Conservation (phyloP, 192 early-diverging fungal species). For the Diversispora eburnea region DNA sequence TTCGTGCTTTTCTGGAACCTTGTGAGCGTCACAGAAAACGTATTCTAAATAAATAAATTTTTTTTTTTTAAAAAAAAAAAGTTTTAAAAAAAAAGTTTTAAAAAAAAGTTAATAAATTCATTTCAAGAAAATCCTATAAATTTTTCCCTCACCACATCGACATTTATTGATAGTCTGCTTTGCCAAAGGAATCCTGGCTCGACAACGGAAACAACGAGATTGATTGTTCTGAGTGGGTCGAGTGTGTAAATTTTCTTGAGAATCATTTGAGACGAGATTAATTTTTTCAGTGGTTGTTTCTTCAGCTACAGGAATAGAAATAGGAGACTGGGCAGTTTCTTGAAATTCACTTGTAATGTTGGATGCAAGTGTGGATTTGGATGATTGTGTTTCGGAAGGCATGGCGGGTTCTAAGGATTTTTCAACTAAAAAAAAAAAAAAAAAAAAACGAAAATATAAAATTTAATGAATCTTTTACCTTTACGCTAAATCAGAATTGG, state of each 20-base stretch:
- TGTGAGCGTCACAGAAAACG: conserved; percentile 73
- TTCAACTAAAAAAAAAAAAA: conserved; percentile 24
- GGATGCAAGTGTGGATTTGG: conserved; percentile 22
- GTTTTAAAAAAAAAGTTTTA: neutral
- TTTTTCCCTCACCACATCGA: conserved; percentile 52
- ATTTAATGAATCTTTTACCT: neutral
- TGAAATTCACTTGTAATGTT: conserved; percentile 17
- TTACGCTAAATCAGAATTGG: neutral
- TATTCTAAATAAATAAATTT: conserved; percentile 41
- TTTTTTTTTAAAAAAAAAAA: neutral
- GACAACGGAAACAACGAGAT: conserved; percentile 66
- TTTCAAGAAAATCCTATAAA: neutral
- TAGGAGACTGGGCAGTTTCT: conserved; percentile 21
- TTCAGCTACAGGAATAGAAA: conserved; percentile 20
- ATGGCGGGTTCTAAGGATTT: conserved; percentile 26
- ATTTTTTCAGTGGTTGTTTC: conserved; percentile 35
- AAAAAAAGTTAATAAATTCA: neutral
- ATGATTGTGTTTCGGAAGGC: conserved; percentile 27
- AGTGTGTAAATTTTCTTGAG: conserved; percentile 28
- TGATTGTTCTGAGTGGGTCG: conserved; percentile 61
- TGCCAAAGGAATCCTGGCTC: conserved; percentile 69
- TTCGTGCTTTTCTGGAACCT: conserved; percentile 65
- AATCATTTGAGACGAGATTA: conserved; percentile 28
- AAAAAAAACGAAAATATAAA: neutral
- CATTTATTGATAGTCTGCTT: conserved; percentile 79